These are phyloP conservation scores for Candida arabinofermentans DNA, from an alignment of 805 yeast species.

Conservation along the genomic window DNA sequence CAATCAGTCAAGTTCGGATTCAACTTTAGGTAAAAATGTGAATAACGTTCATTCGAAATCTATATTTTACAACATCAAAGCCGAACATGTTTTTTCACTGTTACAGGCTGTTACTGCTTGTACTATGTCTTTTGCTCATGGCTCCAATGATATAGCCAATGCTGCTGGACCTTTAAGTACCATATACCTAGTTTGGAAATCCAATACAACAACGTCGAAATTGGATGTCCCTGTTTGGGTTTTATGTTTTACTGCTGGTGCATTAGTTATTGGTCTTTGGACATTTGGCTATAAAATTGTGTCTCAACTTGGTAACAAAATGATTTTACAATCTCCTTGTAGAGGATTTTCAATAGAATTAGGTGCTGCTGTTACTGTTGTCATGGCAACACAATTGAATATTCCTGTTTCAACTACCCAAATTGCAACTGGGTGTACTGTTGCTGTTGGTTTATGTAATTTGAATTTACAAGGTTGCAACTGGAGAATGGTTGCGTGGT, in stretches of 20 bases:
- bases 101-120: conserved; percentile 71
- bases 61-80: conserved; percentile 64
- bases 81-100: conserved; percentile 64
- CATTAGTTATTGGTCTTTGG: conserved; percentile 67
- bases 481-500: conserved; percentile 75
- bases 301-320: conserved; percentile 66
- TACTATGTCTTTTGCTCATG: conserved; percentile 80
- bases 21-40: conserved; percentile 43
- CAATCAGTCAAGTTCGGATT: conserved; percentile 38
- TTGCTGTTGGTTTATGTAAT: conserved; percentile 72
- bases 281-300: conserved; percentile 65
- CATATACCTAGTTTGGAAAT: conserved; percentile 56
- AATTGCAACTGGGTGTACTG: conserved; percentile 75
- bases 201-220: conserved; percentile 42
- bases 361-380: conserved; percentile 73
- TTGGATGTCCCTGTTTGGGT: conserved; percentile 70
- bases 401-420: conserved; percentile 79
- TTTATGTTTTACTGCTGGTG: conserved; percentile 61
- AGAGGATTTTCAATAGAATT: conserved; percentile 75
- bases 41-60: conserved; percentile 51
- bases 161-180: conserved; percentile 75
- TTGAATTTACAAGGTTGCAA: conserved; percentile 58
- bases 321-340: conserved; percentile 73
- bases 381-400: conserved; percentile 67
- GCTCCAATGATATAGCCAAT: conserved; percentile 75